Percentiles rank a stretch among this genome's conserved stretches.
phyloP scores from a whole-genome alignment of 179 eudicot genomes.

The Spinacia oleracea region DNA sequence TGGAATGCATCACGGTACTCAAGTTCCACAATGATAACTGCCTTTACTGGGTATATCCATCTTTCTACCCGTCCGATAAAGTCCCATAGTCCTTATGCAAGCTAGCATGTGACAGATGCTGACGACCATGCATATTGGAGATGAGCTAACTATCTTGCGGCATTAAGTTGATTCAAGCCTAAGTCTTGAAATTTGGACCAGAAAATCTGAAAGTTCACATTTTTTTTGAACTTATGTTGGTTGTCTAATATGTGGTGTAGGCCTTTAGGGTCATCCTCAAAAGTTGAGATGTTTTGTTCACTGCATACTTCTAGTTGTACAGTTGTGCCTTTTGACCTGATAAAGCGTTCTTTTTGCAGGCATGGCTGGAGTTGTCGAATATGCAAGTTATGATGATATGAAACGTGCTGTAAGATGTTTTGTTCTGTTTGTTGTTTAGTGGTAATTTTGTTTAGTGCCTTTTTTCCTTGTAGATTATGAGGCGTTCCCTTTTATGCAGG shows the following conservation, averaged over 20 bases:
- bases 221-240: no score
- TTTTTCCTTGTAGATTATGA: neutral
- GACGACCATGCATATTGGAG: neutral
- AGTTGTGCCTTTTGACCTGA: neutral
- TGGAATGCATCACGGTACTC: neutral
- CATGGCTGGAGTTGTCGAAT: conserved; percentile 74
- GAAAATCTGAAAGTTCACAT: no score
- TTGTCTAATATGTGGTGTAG: neutral
- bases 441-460: neutral
- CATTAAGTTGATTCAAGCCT: neutral
- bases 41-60: neutral
- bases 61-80: neutral
- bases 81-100: neutral
- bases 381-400: conserved; percentile 76
- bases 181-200: no score
- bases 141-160: neutral
- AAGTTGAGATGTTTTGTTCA: neutral
- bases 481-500: conserved; percentile 34
- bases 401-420: conserved; percentile 69
- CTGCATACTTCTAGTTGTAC: neutral
- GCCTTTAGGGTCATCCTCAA: neutral
- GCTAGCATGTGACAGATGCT: neutral
- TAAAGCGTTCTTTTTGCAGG: conserved; percentile 36
- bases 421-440: neutral
- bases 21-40: neutral